These are phyloP conservation scores for Solanum chilense DNA, from an alignment of 257 asterid genomes.

Conservation along the genomic window DNA sequence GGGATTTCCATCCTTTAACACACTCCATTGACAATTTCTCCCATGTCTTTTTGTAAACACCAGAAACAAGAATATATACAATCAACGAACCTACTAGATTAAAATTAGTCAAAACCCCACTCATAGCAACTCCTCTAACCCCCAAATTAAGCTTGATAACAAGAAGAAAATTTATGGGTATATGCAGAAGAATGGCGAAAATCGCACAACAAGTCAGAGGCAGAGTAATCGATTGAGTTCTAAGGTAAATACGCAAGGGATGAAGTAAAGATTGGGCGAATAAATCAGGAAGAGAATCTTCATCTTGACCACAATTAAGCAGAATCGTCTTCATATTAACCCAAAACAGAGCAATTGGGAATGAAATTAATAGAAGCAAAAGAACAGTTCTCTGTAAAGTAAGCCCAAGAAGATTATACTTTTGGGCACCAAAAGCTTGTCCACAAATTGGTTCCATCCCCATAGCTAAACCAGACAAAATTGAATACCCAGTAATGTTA, in stretches of 20 bases:
- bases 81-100: slow-evolving; percentile 43
- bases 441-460: slow-evolving; percentile 90
- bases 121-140: slow-evolving; percentile 45
- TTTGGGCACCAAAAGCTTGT: slow-evolving; percentile 73
- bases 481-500: slow-evolving; percentile 66
- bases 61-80: slow-evolving; percentile 33
- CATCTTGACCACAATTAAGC: slow-evolving; percentile 48
- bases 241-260: slow-evolving; percentile 55
- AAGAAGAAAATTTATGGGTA: slow-evolving; percentile 54
- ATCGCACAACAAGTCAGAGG: slow-evolving; percentile 66
- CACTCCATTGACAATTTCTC: slow-evolving; percentile 36
- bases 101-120: slow-evolving; percentile 57
- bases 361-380: slow-evolving; percentile 36
- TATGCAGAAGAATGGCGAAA: slow-evolving; percentile 35
- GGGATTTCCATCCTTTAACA: slow-evolving; percentile 46
- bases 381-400: slow-evolving; percentile 54
- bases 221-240: slow-evolving; percentile 65
- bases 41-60: slow-evolving; percentile 54
- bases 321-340: slow-evolving; percentile 44
- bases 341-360: slow-evolving; percentile 65
- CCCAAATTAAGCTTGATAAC: slow-evolving; percentile 44
- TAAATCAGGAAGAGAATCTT: slow-evolving; percentile 49
- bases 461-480: slow-evolving; percentile 73
- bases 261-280: slow-evolving; percentile 53
- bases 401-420: slow-evolving; percentile 44